Conservation (phyloP, 768 basidiomycete genomes). For the Lactifluus echinatus region DNA sequence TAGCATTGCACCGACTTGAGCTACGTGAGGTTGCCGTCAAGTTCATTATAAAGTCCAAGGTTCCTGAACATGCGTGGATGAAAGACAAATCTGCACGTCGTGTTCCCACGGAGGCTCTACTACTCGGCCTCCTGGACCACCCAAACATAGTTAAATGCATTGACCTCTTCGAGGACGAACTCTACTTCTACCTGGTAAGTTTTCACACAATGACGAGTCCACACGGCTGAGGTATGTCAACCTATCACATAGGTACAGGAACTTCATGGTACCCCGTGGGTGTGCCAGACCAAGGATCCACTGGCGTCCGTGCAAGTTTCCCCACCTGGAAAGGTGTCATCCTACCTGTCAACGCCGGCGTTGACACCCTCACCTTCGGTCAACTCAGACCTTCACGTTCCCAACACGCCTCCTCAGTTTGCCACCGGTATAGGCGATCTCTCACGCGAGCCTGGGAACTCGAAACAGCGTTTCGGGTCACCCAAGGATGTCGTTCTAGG, state of each 20-base stretch:
- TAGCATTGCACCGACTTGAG: conserved; percentile 54
- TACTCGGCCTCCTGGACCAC: conserved; percentile 68
- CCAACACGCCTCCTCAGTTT: conserved; percentile 15
- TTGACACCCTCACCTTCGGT: conserved; percentile 19
- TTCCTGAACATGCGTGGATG: conserved; percentile 54
- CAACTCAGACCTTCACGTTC: conserved; percentile 13
- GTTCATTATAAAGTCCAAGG: conserved; percentile 78
- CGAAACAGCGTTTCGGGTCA: background rate
- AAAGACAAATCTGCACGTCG: conserved; percentile 50
- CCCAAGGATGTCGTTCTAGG: background rate
- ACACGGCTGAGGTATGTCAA: conserved; percentile 4
- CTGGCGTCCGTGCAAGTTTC: conserved; percentile 2
- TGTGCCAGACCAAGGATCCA: conserved; percentile 34
- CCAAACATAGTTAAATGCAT: conserved; percentile 76
- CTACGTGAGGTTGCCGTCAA: conserved; percentile 82
- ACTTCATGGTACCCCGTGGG: conserved; percentile 89
- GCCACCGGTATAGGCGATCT: conserved; percentile 3
- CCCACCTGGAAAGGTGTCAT: conserved; percentile 6
- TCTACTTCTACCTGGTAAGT: conserved; percentile 83
- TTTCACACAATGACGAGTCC: background rate
- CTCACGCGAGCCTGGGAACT: background rate
- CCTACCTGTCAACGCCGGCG: conserved; percentile 17
- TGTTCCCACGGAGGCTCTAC: conserved; percentile 74
- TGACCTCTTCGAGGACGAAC: conserved; percentile 74
- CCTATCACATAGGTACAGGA: conserved; percentile 63